phyloP scores from a whole-genome alignment of 305 asterid species.

The Andrographis paniculata region DNA sequence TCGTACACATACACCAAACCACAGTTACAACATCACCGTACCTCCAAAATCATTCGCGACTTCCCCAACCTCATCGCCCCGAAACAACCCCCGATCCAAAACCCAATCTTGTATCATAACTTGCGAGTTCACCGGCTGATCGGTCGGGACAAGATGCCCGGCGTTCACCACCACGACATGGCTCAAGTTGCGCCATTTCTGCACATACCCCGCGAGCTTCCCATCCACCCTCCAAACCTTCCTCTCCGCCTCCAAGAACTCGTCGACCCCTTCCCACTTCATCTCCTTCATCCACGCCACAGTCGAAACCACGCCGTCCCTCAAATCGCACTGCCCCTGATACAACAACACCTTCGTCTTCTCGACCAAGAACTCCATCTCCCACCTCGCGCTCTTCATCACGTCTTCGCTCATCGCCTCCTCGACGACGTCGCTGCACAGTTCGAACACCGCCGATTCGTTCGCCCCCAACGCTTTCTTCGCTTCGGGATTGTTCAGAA shows the following conservation, averaged over 20 bases:
- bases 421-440: slow-evolving; percentile 53
- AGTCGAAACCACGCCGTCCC: slow-evolving; percentile 71
- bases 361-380: slow-evolving; percentile 64
- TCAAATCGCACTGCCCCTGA: slow-evolving; percentile 75
- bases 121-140: slow-evolving; percentile 65
- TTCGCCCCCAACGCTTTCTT: slow-evolving; percentile 51
- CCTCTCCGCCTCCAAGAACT: slow-evolving; percentile 61
- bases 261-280: slow-evolving; percentile 51
- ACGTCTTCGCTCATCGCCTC: slow-evolving; percentile 46
- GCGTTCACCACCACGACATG: slow-evolving; percentile 72
- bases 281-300: slow-evolving; percentile 67
- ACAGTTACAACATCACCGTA: too few relatives aligned
- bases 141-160: slow-evolving; percentile 85
- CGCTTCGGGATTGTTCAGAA: slow-evolving; percentile 43
- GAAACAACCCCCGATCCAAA: slow-evolving; percentile 49
- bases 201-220: slow-evolving; percentile 71
- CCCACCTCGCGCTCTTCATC: slow-evolving; percentile 76
- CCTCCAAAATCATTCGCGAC: too few relatives aligned
- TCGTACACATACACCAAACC: too few relatives aligned
- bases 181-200: slow-evolving; percentile 54
- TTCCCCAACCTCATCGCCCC: slow-evolving; percentile 16
- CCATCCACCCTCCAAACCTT: slow-evolving; percentile 58
- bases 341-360: slow-evolving; percentile 58
- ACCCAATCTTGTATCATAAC: slow-evolving; percentile 85
- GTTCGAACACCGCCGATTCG: slow-evolving; percentile 32